Conservation (phyloP, 345 rosid species). For the Erysimum cheiranthoides region DNA sequence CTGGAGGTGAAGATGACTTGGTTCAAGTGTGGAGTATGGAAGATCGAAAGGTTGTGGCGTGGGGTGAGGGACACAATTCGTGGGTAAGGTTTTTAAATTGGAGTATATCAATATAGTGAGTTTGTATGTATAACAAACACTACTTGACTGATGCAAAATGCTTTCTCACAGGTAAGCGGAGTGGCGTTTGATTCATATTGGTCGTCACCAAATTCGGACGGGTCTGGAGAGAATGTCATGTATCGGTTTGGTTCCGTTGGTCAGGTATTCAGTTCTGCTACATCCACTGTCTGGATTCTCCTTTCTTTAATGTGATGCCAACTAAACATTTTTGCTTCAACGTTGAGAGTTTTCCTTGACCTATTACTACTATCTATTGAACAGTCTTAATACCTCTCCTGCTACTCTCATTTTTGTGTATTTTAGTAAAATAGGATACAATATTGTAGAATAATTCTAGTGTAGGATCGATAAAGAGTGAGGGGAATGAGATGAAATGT, state of each 20-base stretch:
- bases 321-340: constrained; percentile 18
- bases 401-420: constrained; percentile 3
- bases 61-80: constrained; percentile 99
- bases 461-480: not conserved
- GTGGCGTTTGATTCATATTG: constrained; percentile 98
- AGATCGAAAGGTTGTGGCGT: constrained; percentile 96
- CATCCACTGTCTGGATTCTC: not conserved
- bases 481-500: not conserved
- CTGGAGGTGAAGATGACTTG: constrained; percentile 99
- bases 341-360: constrained; percentile 11
- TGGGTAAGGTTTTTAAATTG: constrained; percentile 67
- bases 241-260: constrained; percentile 99
- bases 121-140: constrained; percentile 4
- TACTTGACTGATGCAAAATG: constrained; percentile 42
- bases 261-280: constrained; percentile 64
- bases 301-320: not conserved
- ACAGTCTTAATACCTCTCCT: not conserved
- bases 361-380: not conserved
- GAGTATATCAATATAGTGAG: not conserved
- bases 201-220: constrained; percentile 91
- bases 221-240: constrained; percentile 77
- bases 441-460: constrained; percentile 1
- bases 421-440: not conserved
- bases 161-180: constrained; percentile 88
- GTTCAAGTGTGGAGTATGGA: constrained; percentile 99